Percentiles rank a stretch among this genome's conserved stretches.
phyloP scores from a whole-genome alignment of 176 grass and related monocot genomes.

The Guadua angustifolia region DNA sequence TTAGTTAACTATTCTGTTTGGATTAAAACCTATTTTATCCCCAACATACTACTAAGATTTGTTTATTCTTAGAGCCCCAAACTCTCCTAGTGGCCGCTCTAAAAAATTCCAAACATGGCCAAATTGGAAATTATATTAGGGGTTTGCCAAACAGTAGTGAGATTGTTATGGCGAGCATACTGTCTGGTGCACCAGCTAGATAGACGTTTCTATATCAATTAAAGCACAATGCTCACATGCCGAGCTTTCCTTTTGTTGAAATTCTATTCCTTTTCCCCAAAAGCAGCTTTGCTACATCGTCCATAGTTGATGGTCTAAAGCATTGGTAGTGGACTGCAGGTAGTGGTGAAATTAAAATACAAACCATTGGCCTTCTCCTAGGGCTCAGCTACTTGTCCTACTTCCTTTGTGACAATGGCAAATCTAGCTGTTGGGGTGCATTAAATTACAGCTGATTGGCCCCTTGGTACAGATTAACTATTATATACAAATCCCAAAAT shows the following conservation, averaged over 20 bases:
- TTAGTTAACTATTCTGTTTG: neutral
- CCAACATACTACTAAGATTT: neutral
- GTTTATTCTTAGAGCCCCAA: neutral
- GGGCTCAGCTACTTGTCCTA: conserved; percentile 33
- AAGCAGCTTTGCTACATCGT: conserved; percentile 30
- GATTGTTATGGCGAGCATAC: neutral
- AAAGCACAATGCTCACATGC: conserved; percentile 9
- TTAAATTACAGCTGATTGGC: conserved; percentile 35
- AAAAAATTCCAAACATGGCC: neutral
- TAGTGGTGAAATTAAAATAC: conserved; percentile 38
- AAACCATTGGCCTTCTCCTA: conserved; percentile 4
- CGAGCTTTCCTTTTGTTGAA: conserved; percentile 31
- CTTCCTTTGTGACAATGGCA: conserved; percentile 36
- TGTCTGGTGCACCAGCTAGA: neutral
- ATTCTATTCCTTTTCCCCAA: neutral
- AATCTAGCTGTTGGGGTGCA: conserved; percentile 50
- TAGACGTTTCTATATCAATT: conserved; percentile 18
- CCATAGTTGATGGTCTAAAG: conserved; percentile 30
- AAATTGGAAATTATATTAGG: conserved; percentile 1
- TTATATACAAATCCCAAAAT: neutral
- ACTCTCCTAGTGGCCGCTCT: neutral
- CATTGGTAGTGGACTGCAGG: conserved; percentile 34
- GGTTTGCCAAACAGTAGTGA: neutral
- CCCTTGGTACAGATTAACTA: neutral
- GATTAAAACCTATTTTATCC: neutral